These are phyloP conservation scores for Stylosanthes scabra DNA, from an alignment of 331 rosid genomes.

Conservation along the genomic window DNA sequence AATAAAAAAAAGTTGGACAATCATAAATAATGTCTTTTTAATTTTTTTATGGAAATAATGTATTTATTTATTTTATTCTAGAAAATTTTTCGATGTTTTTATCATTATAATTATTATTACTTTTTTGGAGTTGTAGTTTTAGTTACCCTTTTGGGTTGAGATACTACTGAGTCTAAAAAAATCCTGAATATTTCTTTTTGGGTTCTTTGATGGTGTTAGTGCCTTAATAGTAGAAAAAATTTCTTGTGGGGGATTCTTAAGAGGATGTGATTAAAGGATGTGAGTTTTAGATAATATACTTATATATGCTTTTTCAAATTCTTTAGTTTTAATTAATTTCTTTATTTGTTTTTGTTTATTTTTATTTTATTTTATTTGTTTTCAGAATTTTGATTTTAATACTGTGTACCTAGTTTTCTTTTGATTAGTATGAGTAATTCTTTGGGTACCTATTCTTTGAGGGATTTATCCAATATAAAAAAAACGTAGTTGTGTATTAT, in stretches of 20 bases:
- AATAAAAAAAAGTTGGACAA: too few relatives aligned
- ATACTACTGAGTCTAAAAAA: slow-evolving; percentile 44
- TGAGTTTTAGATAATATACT: slow-evolving; percentile 81
- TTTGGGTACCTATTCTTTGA: slow-evolving; percentile 38
- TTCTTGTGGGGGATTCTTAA: slow-evolving; percentile 61
- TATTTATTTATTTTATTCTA: too few relatives aligned
- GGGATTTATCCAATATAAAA: too few relatives aligned
- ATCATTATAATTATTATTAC: slow-evolving; percentile 46
- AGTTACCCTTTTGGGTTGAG: slow-evolving; percentile 47
- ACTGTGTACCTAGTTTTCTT: slow-evolving; percentile 40
- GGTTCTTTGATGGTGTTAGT: slow-evolving; percentile 43
- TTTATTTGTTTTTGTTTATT: background rate
- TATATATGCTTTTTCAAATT: slow-evolving; percentile 36
- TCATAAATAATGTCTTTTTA: too few relatives aligned
- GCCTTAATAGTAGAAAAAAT: slow-evolving; percentile 55
- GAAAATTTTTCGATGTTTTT: too few relatives aligned
- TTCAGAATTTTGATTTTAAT: slow-evolving; percentile 45
- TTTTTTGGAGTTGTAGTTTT: slow-evolving; percentile 32
- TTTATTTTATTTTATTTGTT: slow-evolving; percentile 33
- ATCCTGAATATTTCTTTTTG: slow-evolving; percentile 41
- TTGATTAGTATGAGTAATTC: slow-evolving; percentile 29
- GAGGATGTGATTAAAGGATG: slow-evolving; percentile 53
- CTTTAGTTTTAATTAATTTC: slow-evolving; percentile 39
- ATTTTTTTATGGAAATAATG: too few relatives aligned
- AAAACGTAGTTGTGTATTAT: too few relatives aligned